phyloP scores from a whole-genome alignment of 805 yeast genomes.

The Candida anglica region DNA sequence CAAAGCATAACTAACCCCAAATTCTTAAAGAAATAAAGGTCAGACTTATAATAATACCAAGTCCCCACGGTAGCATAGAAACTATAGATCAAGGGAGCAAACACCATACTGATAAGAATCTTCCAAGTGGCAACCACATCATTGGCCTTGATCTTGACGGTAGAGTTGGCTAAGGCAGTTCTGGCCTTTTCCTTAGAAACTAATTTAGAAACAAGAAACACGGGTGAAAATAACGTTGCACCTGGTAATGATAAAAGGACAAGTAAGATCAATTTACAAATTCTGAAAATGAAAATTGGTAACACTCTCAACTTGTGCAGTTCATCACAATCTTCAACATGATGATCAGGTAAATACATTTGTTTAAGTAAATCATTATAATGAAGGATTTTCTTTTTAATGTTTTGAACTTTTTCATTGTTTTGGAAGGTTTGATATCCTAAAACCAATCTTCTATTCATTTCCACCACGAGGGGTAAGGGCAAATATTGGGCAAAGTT shows the following conservation, averaged over 20 bases:
- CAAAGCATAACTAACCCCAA: conserved; percentile 36
- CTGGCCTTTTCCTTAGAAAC: conserved; percentile 71
- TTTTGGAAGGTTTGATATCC: conserved; percentile 76
- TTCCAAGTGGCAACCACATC: conserved; percentile 99
- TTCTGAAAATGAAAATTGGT: conserved; percentile 53
- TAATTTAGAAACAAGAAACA: conserved; percentile 70
- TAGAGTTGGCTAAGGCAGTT: conserved; percentile 78
- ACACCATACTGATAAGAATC: conserved; percentile 79
- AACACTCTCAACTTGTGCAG: conserved; percentile 47
- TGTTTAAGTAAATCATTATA: conserved; percentile 61
- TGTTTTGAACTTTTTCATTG: conserved; percentile 58
- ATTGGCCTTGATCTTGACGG: conserved; percentile 86
- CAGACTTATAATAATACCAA: conserved; percentile 21
- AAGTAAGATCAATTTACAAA: conserved; percentile 52
- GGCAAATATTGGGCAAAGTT: conserved; percentile 71
- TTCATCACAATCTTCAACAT: conserved; percentile 53
- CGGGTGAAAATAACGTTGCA: conserved; percentile 80
- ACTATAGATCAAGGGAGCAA: conserved; percentile 83
- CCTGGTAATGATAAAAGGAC: conserved; percentile 80
- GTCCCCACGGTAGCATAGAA: conserved; percentile 69
- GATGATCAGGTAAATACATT: conserved; percentile 52
- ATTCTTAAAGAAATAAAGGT: conserved; percentile 15
- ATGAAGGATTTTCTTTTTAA: conserved; percentile 59
- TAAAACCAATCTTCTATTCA: conserved; percentile 79
- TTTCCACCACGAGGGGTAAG: conserved; percentile 79